Percentiles rank a stretch among this genome's conserved stretches.
Evolutionary conservation across 225 moss, liverwort and hornwort species (phyloP).

Genomic region (Asterella californica): DNA sequence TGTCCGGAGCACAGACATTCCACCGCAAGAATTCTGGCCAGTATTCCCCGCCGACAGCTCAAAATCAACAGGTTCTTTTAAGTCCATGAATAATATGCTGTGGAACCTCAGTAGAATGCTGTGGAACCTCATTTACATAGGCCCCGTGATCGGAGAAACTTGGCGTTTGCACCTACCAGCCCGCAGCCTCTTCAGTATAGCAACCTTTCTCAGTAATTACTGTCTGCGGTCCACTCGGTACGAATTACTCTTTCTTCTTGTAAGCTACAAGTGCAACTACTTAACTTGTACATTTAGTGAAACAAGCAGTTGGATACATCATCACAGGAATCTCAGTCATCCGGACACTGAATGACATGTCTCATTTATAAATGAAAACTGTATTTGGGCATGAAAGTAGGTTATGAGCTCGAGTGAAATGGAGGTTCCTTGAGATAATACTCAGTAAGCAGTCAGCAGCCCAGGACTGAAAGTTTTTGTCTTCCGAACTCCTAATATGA

Average conservation of each 20-base stretch:
- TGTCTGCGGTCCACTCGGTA: background rate
- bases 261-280: constrained; percentile 8
- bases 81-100: background rate
- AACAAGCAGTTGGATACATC: background rate
- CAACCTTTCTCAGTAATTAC: background rate
- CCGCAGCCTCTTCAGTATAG: background rate
- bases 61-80: background rate
- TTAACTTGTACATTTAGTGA: constrained; percentile 14
- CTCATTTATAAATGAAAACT: background rate
- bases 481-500: background rate
- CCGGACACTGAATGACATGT: background rate
- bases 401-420: background rate
- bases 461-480: background rate
- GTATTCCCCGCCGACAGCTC: background rate
- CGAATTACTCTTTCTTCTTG: constrained; percentile 2
- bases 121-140: background rate
- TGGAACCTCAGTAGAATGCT: background rate
- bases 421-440: background rate
- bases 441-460: background rate
- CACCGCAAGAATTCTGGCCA: background rate
- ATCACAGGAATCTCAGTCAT: background rate
- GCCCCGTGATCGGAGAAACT: background rate
- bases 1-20: background rate
- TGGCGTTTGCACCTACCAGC: background rate
- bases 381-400: background rate